Evolutionary conservation across 2,329 filamentous ascomycete species (phyloP), one percentile per base, ranked within the genome.

Genomic region (Claviceps quebecensis): DNA sequence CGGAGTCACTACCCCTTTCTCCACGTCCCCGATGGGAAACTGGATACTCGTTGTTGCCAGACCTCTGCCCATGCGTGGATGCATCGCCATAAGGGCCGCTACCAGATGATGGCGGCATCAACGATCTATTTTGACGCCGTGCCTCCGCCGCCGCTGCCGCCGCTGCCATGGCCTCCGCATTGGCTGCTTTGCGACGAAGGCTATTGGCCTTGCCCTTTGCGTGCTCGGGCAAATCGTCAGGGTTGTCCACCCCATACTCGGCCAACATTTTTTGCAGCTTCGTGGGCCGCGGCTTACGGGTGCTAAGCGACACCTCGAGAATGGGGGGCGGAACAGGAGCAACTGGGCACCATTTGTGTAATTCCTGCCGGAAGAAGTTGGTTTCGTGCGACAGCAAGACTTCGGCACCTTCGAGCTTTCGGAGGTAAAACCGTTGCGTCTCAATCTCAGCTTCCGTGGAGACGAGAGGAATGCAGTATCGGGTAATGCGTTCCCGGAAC

Each of bases 351-450:
- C 87, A 95, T 63, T 88, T 94, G 68, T 98, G 93, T 52, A 98
- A 75, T 63, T 96, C 89, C 64, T 95, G 89, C 23, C 91, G 83
- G 71, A 98, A 91, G 67, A 94, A 95, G 63, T 98, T 98, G n/a
- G 91, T 96, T 69, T 98, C 93, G 52, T 84, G 85, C 0, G 90
- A 80, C 2, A 98, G 74, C 3, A 98, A 76, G 49, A 98, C 90
- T 64, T 98, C 93, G 1, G 93, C 90, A 2, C 93, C 93, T 69
- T 98, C 93, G 50, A 98, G 89, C 70, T 98, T 98, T 52, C 93
- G 86, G 41, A 98, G 74, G 60, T 95, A 97, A 67, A 98, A 98
- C 5, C 94, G 81, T 66, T 96, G 85, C 0, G 86, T 90, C 51
- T 89, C 86, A 8, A 89, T 83, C 64, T 97, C 91, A 43, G 91